These are phyloP conservation scores for Sphaerulina vaccinii DNA, from an alignment of 2,329 filamentous ascomycete species.

Conservation along the genomic window DNA sequence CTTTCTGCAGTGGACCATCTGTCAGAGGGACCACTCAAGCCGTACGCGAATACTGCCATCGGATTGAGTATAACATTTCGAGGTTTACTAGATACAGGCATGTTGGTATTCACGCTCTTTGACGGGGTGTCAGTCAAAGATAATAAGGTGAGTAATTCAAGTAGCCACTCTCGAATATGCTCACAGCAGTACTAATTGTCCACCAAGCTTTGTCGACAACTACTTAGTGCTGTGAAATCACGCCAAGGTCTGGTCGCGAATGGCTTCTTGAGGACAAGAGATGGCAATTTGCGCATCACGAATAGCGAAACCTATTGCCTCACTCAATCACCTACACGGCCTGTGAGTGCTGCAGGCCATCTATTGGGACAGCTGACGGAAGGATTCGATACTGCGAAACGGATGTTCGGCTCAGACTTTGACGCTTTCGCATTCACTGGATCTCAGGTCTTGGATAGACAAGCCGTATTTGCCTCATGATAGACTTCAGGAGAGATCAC, in stretches of 20 bases:
- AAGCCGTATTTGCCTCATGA: too few relatives aligned
- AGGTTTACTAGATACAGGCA: not conserved
- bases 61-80: not conserved
- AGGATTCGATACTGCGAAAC: not conserved
- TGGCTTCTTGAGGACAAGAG: not conserved
- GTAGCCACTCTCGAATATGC: not conserved
- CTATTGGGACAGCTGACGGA: not conserved
- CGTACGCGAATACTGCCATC: not conserved
- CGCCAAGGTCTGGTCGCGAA: not conserved
- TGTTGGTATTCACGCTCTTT: not conserved
- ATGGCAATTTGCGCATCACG: not conserved
- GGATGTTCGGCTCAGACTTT: not conserved
- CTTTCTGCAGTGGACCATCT: too few relatives aligned
- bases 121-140: not conserved
- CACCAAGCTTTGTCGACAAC: not conserved
- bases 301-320: not conserved
- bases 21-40: too few relatives aligned
- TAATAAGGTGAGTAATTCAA: not conserved
- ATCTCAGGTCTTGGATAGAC: too few relatives aligned
- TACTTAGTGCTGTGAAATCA: not conserved
- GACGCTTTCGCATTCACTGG: too few relatives aligned
- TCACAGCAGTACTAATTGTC: not conserved
- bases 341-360: not conserved
- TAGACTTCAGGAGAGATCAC: too few relatives aligned
- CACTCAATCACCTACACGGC: not conserved